phyloP scores from a whole-genome alignment of 768 basidiomycete genomes.

The Lactifluus volemus region DNA sequence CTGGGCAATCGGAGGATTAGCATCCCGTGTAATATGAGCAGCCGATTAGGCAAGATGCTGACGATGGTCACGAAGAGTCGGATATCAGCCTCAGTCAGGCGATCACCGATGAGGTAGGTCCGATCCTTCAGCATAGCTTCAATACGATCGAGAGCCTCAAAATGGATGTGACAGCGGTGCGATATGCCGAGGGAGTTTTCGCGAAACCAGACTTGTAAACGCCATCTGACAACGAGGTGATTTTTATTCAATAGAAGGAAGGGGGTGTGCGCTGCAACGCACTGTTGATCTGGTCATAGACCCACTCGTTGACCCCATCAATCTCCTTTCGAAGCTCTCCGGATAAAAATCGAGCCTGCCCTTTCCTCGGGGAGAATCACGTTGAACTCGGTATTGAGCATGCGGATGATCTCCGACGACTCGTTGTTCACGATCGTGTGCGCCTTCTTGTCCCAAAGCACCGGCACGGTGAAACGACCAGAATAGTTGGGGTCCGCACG shows the following conservation, averaged over 20 bases:
- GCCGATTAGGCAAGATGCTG: constrained; percentile 23
- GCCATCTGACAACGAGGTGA: constrained; percentile 41
- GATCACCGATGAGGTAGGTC: constrained; percentile 76
- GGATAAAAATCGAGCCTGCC: constrained; percentile 69
- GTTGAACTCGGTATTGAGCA: constrained; percentile 84
- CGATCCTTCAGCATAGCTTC: constrained; percentile 72
- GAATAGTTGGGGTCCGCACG: constrained; percentile 61
- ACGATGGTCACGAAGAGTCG: constrained; percentile 93
- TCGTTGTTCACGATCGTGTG: constrained; percentile 94
- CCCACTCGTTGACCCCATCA: constrained; percentile 77
- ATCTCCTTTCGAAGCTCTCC: constrained; percentile 62
- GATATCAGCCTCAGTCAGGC: constrained; percentile 75
- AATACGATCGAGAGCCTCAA: constrained; percentile 69
- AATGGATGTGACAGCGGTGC: constrained; percentile 60
- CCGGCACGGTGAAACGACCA: constrained; percentile 80
- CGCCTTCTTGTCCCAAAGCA: constrained; percentile 88
- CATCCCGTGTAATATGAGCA: too few relatives aligned
- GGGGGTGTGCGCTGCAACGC: constrained; percentile 22
- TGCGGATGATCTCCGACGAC: constrained; percentile 88
- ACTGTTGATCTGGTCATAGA: constrained; percentile 83
- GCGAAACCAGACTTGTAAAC: constrained; percentile 92
- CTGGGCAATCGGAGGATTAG: constrained; percentile 28
- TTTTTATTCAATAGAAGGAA: too few relatives aligned
- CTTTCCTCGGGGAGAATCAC: constrained; percentile 56
- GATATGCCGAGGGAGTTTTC: constrained; percentile 70